phyloP scores from a whole-genome alignment of 306 rosid species.

The Quercus suber region DNA sequence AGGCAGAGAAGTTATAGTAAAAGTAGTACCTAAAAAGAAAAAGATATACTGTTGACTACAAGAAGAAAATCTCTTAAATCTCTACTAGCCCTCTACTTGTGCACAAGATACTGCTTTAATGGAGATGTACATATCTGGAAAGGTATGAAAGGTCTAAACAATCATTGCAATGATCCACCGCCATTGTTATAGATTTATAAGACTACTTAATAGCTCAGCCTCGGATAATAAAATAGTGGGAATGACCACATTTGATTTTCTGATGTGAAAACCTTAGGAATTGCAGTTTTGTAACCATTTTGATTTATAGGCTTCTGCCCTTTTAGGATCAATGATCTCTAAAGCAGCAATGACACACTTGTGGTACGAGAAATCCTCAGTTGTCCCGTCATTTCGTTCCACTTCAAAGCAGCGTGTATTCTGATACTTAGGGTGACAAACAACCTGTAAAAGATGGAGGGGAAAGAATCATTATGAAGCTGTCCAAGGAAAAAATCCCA shows the following conservation, averaged over 20 bases:
- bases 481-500: background rate
- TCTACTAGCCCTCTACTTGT: slow-evolving; percentile 16
- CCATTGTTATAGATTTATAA: slow-evolving; percentile 16
- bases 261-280: slow-evolving; percentile 10
- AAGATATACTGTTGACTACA: slow-evolving; percentile 7
- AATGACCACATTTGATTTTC: slow-evolving; percentile 8
- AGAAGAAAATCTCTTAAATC: slow-evolving; percentile 12
- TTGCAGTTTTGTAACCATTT: slow-evolving; percentile 29
- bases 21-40: slow-evolving; percentile 87
- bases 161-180: slow-evolving; percentile 19
- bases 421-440: slow-evolving; percentile 45
- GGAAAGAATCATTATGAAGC: slow-evolving; percentile 4
- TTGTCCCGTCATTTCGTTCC: slow-evolving; percentile 60
- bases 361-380: slow-evolving; percentile 81
- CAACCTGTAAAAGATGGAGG: slow-evolving; percentile 47
- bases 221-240: background rate
- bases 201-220: slow-evolving; percentile 8
- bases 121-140: slow-evolving; percentile 32
- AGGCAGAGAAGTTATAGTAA: slow-evolving; percentile 76
- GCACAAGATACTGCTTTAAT: slow-evolving; percentile 9
- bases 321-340: slow-evolving; percentile 57
- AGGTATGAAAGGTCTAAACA: slow-evolving; percentile 12
- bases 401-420: slow-evolving; percentile 70
- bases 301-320: slow-evolving; percentile 42
- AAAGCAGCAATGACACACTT: slow-evolving; percentile 73